These are phyloP conservation scores for Ganoderma multipileum DNA, from an alignment of 1,284 basidiomycete genomes.

Conservation along the genomic window DNA sequence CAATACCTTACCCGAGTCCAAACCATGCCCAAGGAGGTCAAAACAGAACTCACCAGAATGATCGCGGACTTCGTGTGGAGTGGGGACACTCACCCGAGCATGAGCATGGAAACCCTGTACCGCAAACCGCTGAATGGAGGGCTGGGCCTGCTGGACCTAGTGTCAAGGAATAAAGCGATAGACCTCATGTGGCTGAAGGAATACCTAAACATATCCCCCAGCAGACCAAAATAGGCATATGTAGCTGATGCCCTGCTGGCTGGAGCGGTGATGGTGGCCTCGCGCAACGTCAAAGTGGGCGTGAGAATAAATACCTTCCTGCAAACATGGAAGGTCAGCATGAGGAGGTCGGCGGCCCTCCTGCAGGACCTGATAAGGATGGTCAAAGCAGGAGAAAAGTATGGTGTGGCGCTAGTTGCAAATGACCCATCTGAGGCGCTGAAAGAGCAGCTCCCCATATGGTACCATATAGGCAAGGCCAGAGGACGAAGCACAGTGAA, in stretches of 20 bases:
- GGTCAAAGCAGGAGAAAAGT: too few relatives aligned
- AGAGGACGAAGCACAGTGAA: too few relatives aligned
- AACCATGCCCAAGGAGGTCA: constrained; percentile 32
- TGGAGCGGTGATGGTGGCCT: background rate
- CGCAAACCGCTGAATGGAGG: background rate
- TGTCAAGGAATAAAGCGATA: constrained; percentile 4
- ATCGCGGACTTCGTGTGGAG: constrained; percentile 14
- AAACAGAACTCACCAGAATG: constrained; percentile 3
- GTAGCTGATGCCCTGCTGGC: background rate
- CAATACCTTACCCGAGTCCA: constrained; percentile 37
- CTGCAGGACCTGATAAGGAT: too few relatives aligned
- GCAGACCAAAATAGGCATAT: background rate
- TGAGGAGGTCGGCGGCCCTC: too few relatives aligned
- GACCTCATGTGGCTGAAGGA: constrained; percentile 1
- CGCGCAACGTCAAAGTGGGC: background rate
- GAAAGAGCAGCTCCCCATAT: too few relatives aligned
- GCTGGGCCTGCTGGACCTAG: background rate
- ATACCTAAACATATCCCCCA: background rate
- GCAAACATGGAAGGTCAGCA: constrained; percentile 5
- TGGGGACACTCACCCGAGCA: background rate
- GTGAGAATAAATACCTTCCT: background rate
- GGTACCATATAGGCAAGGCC: too few relatives aligned
- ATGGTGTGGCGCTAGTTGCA: too few relatives aligned
- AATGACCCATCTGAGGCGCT: too few relatives aligned
- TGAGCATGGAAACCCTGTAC: background rate